Evolutionary conservation across 306 rosid genomes (phyloP).

Genomic region (Chamaecrista fasciculata): DNA sequence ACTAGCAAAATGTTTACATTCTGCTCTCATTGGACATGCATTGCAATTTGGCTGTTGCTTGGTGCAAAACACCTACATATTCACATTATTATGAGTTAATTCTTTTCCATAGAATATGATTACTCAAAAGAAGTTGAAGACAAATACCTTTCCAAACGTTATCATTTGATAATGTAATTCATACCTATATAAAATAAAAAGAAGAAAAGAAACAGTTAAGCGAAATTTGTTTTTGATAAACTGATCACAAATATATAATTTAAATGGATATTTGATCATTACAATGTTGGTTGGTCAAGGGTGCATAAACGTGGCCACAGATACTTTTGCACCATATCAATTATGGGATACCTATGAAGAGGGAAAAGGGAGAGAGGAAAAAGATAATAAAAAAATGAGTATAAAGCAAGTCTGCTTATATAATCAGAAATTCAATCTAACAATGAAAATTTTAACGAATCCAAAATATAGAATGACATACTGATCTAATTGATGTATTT

Average conservation of each 20-base stretch:
- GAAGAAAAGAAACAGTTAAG: not conserved
- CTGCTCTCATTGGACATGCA: slow-evolving; percentile 61
- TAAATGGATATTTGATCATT: slow-evolving; percentile 8
- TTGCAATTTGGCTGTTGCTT: slow-evolving; percentile 63
- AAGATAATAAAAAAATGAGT: not conserved
- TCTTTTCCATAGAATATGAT: not conserved
- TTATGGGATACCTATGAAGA: slow-evolving; percentile 49
- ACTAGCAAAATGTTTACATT: slow-evolving; percentile 58
- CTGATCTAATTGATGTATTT: slow-evolving; percentile 58
- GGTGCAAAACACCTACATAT: slow-evolving; percentile 63
- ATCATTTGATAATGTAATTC: slow-evolving; percentile 78
- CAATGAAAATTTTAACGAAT: no score
- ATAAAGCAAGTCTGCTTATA: not conserved
- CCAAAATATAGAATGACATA: slow-evolving; percentile 40
- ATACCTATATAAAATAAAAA: slow-evolving; percentile 40
- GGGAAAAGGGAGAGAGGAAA: no score
- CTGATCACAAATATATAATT: not conserved
- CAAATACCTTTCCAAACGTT: slow-evolving; percentile 76
- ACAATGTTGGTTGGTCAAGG: slow-evolving; percentile 48
- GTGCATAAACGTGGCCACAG: slow-evolving; percentile 68
- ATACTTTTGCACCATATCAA: slow-evolving; percentile 58
- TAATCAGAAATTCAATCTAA: not conserved
- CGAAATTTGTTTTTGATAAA: not conserved
- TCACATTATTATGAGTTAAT: not conserved
- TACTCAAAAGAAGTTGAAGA: not conserved